Evolutionary conservation across 2,329 filamentous ascomycete species (phyloP), one percentile per base, ranked within the genome.

Genomic region (Cercospora sojina): DNA sequence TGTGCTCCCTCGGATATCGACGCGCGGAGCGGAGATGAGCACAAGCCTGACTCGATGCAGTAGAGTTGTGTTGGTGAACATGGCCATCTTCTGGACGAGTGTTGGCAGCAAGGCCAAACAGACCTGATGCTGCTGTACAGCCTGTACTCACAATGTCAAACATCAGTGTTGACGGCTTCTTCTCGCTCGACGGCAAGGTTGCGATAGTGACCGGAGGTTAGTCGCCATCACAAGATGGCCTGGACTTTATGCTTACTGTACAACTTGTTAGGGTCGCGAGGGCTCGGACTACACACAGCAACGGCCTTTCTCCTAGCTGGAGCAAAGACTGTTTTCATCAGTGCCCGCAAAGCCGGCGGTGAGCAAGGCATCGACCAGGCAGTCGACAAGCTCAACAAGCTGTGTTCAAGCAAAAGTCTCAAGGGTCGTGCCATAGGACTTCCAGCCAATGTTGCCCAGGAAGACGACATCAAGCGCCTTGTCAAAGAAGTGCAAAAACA

Each of bases 271-370:
- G 80, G 80, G 56, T 93, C 90, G 3, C 84, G 92, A 71, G 92
- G 92, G 38, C 83, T 96, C 5, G 92, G 92, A 16, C 82, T 96
- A 3, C 88, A 92, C 76, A 90, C 91, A 41, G 92, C 92, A 47
- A 73, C 68, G 1, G 71, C 70, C 41, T 86, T 97, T 75, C 88
- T 97, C 70, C 92, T 96, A 82, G 91, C 93, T 60, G 93, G 93
- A 72, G 91, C 89, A 74, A 86, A 90, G 72, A 92, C 91, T 75
- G 90, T 97, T 71, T 96, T 96, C 86, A 96, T 97, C 80, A 93
- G 91, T 25, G 95, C 91, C 32, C 91, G 93, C 79, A 96, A 97
- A 83, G 88, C 90, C 65, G 77, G 73, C 25, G 80, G 79, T 20
- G 69, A 70, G 18, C 74, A 84, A 32, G 93, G 91, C 68, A 97